Base-by-base conservation (phyloP, 305 asterid species). In the Fraxinus paxiana region DNA sequence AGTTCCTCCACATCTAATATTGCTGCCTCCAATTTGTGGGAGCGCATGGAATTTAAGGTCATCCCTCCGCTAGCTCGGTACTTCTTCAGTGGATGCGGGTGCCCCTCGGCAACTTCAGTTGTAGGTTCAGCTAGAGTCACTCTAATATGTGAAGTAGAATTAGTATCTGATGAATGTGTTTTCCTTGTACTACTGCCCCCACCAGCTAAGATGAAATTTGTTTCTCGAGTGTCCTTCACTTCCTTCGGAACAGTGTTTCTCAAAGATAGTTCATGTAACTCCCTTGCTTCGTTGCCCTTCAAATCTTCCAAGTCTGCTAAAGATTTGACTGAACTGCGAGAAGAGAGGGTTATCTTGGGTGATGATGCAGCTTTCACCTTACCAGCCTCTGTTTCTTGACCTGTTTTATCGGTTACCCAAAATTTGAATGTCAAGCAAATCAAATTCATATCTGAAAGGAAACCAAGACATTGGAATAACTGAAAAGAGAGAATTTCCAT, bases 1-100 rank as follows among this genome's bases (percentile, higher is more conserved):
- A 80, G 87, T 78, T 89, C 92, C 86, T 88, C 93, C 84, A 95
- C 81, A 80, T 85, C 92, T 83, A 88, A 1, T 22, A 95, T 28
- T 0, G 90, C 84, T 7, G 93, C 92, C 78, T 88, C 95, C 17
- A 85, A 3, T 0, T 88, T 77, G 85, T 86, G 85, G 0, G 84
- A 87, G 22, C 20, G 48, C 31, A 28, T 18, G 31, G 92, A 84
- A 56, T 84, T 72, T 24, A 88, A 78, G 74, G 78, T 41, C 13
- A 41, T 24, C 18, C 78, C 85, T 65, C 70, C 79, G 18, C 78
- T 48, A 30, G 75, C 85, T 83, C 43, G 75, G 54, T 70, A 51
- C 81, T 78, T 83, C 72, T 84, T 75, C 15, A 6, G 59, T 9
- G 78, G 81, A 67, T 73, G 34, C 8, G 37, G 13, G 51, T 73